A percentile compares a stretch with the other conserved stretches of the same genome.
These are phyloP conservation scores for Trypanosoma melophagium DNA, from an alignment of 208 protist genomes.

Conservation along the genomic window DNA sequence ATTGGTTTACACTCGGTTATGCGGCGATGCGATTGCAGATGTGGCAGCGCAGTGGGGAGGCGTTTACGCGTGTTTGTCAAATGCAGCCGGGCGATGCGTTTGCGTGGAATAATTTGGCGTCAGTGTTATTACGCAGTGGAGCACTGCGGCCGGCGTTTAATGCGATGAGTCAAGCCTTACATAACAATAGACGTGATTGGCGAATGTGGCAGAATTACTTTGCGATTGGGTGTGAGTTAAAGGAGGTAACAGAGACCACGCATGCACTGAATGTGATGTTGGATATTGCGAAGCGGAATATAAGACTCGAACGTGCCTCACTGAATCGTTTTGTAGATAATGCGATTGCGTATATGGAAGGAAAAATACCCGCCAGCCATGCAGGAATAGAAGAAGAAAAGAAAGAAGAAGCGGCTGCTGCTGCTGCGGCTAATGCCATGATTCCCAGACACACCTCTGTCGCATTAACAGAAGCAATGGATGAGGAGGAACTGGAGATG, in stretches of 20 bases:
- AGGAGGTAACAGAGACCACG: slow-evolving; percentile 82
- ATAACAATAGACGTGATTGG: slow-evolving; percentile 86
- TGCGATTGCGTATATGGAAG: slow-evolving; percentile 79
- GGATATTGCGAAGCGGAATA: slow-evolving; percentile 71
- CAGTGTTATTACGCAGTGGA: slow-evolving; percentile 71
- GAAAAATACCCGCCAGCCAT: slow-evolving; percentile 58
- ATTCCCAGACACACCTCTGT: background rate
- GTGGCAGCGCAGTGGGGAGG: slow-evolving; percentile 74
- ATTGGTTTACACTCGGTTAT: slow-evolving; percentile 92
- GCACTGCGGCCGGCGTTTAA: slow-evolving; percentile 88
- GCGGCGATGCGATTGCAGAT: slow-evolving; percentile 69
- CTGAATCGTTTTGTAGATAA: slow-evolving; percentile 75
- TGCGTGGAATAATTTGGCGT: slow-evolving; percentile 92
- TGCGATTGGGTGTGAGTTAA: slow-evolving; percentile 80
- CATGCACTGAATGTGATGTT: slow-evolving; percentile 79
- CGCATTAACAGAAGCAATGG: slow-evolving; percentile 2
- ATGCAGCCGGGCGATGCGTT: slow-evolving; percentile 88
- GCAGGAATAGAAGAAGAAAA: slow-evolving; percentile 35
- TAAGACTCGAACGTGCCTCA: slow-evolving; percentile 58
- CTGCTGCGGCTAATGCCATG: no score
- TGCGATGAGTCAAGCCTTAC: slow-evolving; percentile 86
- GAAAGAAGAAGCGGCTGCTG: no score
- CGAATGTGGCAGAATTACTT: slow-evolving; percentile 94
- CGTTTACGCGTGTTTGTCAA: slow-evolving; percentile 89
- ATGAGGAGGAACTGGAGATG: slow-evolving; percentile 19